Conservation (phyloP, 805 yeast genomes). For the Teunomyces kruisii region DNA sequence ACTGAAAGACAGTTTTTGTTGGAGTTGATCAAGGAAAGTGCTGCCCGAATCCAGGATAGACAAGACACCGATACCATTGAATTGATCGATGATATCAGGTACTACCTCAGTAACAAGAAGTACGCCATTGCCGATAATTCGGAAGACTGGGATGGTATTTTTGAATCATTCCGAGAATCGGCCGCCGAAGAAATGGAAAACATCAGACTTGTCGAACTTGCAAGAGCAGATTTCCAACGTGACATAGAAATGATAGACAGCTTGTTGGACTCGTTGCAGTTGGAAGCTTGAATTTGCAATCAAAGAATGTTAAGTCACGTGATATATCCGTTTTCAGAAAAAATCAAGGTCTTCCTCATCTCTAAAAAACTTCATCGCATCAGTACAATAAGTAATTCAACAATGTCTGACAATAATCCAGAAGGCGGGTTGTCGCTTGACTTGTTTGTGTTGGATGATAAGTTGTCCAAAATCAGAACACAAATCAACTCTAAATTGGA, state of each 20-base stretch:
- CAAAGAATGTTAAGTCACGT: constrained; percentile 1
- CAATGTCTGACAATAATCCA: constrained; percentile 34
- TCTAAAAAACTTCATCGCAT: constrained; percentile 5
- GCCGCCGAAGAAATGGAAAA: constrained; percentile 13
- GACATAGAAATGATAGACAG: constrained; percentile 31
- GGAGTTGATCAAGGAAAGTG: constrained; percentile 40
- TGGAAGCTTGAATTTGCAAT: constrained; percentile 25
- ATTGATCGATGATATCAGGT: constrained; percentile 73
- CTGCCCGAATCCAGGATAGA: constrained; percentile 55
- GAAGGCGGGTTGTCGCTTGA: constrained; percentile 38
- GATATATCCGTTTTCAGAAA: not conserved
- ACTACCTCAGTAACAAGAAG: constrained; percentile 47
- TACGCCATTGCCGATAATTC: constrained; percentile 28
- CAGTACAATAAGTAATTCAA: not conserved
- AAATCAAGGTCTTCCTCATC: not conserved
- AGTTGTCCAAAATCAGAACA: constrained; percentile 62
- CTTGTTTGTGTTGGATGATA: constrained; percentile 56
- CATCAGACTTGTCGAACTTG: constrained; percentile 16
- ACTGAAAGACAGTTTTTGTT: constrained; percentile 25
- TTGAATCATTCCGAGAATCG: constrained; percentile 12
- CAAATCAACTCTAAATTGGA: constrained; percentile 79
- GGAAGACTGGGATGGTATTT: constrained; percentile 25
- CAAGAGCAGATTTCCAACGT: constrained; percentile 19
- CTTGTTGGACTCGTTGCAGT: constrained; percentile 24
- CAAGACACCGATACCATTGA: constrained; percentile 81